A percentile compares a stretch with the other conserved stretches of the same genome.
phyloP scores from a whole-genome alignment of 345 rosid species.

The Linum tenue region DNA sequence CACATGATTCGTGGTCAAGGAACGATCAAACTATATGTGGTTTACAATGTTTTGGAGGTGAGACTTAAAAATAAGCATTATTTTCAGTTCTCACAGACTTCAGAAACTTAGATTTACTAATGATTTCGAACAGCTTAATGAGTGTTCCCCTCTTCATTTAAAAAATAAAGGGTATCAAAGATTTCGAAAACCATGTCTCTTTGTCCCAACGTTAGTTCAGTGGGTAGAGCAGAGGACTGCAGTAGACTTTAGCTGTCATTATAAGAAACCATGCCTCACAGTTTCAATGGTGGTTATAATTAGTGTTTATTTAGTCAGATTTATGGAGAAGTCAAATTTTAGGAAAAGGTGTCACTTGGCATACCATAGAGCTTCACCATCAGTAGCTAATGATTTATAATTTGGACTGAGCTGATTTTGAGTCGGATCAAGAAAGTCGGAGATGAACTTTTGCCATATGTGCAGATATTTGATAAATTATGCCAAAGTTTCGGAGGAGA shows the following conservation, averaged over 20 bases:
- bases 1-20: conserved; percentile 99
- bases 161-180: too few relatives aligned
- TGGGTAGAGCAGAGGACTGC: too few relatives aligned
- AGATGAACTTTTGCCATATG: not conserved
- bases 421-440: conserved; percentile 4
- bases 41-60: conserved; percentile 92
- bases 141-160: not conserved
- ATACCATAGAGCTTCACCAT: not conserved
- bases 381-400: not conserved
- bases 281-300: not conserved
- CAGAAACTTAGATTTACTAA: too few relatives aligned
- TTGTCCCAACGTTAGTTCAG: too few relatives aligned
- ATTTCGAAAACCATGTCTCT: too few relatives aligned
- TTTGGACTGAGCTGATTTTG: not conserved
- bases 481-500: conserved; percentile 96
- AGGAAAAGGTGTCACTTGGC: not conserved
- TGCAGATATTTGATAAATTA: conserved; percentile 81
- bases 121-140: not conserved
- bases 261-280: too few relatives aligned
- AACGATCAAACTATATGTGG: conserved; percentile 91
- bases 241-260: too few relatives aligned
- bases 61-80: conserved; percentile 10
- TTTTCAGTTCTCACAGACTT: too few relatives aligned
- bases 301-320: not conserved
- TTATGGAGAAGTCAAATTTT: not conserved